Evolutionary conservation across 1,284 basidiomycete genomes (phyloP).

Genomic region (Trichosporon faecale): DNA sequence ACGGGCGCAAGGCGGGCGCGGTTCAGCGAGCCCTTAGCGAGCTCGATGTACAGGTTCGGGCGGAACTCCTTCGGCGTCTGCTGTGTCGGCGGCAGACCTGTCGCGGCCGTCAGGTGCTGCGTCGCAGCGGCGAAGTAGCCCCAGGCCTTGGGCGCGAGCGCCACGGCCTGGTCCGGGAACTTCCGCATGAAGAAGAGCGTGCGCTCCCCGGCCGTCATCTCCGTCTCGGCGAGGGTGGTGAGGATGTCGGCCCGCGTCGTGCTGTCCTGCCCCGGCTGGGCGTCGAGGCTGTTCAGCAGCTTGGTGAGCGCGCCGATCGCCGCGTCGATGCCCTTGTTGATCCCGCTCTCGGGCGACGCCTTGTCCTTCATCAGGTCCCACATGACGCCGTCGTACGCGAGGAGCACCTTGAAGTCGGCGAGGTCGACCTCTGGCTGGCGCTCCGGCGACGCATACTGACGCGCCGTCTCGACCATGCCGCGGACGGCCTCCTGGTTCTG

Average conservation of each 20-base stretch:
- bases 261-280: conserved; percentile 28
- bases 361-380: conserved; percentile 40
- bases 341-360: conserved; percentile 28
- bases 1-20: conserved; percentile 35
- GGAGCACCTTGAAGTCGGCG: conserved; percentile 42
- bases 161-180: conserved; percentile 23
- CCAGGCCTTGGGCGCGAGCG: conserved; percentile 44
- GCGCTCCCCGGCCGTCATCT: conserved; percentile 34
- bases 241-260: conserved; percentile 41
- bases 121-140: conserved; percentile 36
- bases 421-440: conserved; percentile 47
- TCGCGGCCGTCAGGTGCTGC: conserved; percentile 32
- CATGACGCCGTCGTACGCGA: conserved; percentile 41
- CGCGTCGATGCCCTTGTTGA: conserved; percentile 36
- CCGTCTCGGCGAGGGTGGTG: conserved; percentile 39
- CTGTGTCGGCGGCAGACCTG: conserved; percentile 32
- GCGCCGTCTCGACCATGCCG: conserved; percentile 34
- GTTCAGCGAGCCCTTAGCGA: conserved; percentile 35
- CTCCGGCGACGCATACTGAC: conserved; percentile 24
- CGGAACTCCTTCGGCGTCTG: conserved; percentile 40
- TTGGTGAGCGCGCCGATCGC: conserved; percentile 35
- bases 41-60: conserved; percentile 33
- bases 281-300: conserved; percentile 35
- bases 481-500: conserved; percentile 36
- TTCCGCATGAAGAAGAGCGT: conserved; percentile 31